phyloP scores from a whole-genome alignment of 2,329 filamentous ascomycete species.

The Ceratocystiopsis sp. region DNA sequence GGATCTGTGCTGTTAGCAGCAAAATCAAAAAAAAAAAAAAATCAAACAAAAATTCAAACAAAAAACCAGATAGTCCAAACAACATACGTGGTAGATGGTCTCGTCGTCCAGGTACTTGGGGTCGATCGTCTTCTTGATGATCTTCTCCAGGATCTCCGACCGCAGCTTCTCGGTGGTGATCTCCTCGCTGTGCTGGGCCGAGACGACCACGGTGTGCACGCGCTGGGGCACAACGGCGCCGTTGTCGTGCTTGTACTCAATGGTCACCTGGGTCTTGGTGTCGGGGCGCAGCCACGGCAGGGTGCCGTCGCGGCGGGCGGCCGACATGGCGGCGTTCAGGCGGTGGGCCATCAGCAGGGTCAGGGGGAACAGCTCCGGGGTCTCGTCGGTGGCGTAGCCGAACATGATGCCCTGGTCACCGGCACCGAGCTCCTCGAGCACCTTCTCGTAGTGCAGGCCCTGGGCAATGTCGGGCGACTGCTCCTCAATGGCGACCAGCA shows the following conservation, averaged over 20 bases:
- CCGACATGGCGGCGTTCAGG: conserved; percentile 89
- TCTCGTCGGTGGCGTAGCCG: conserved; percentile 98
- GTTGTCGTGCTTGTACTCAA: conserved; percentile 95
- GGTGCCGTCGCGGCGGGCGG: conserved; percentile 70
- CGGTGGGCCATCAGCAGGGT: conserved; percentile 90
- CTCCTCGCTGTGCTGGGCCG: conserved; percentile 78
- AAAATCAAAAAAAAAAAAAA: background rate
- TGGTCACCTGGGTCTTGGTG: conserved; percentile 98
- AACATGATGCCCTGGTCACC: conserved; percentile 99
- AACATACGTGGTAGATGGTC: conserved; percentile 81
- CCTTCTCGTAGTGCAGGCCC: conserved; percentile 95
- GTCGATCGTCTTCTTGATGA: conserved; percentile 89
- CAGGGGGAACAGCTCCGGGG: conserved; percentile 87
- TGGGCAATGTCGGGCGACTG: conserved; percentile 98
- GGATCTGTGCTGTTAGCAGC: conserved; percentile 36
- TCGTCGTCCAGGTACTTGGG: conserved; percentile 80
- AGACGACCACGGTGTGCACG: conserved; percentile 94
- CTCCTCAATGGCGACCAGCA: conserved; percentile 97
- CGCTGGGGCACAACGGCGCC: conserved; percentile 83
- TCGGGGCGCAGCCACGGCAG: conserved; percentile 93
- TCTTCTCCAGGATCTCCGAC: conserved; percentile 92
- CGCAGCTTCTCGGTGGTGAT: conserved; percentile 85
- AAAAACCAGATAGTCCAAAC: background rate
- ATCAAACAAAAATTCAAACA: conserved; percentile 4
- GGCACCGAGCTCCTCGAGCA: conserved; percentile 91